Percentiles rank a stretch among this genome's conserved stretches.
These are phyloP conservation scores for Diplotaxis tenuifolia DNA, from an alignment of 345 rosid genomes.

Conservation along the genomic window DNA sequence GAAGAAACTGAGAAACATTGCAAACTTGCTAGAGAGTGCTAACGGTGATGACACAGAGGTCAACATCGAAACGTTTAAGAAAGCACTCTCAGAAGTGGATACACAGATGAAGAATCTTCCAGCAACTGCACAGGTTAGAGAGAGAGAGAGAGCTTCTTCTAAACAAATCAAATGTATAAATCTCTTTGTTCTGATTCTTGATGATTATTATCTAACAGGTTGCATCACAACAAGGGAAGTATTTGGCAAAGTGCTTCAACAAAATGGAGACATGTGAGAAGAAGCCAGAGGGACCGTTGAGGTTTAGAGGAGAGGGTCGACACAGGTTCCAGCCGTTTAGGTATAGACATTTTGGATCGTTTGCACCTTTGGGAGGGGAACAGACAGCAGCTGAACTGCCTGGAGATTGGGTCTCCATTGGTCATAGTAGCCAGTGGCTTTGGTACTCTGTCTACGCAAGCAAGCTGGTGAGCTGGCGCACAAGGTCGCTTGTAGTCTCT, in stretches of 20 bases:
- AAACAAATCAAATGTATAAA: neutral
- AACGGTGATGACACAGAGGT: constrained; percentile 44
- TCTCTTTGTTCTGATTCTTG: neutral
- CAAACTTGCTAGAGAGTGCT: constrained; percentile 44
- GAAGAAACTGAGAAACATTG: constrained; percentile 46
- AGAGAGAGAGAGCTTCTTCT: constrained; percentile 32
- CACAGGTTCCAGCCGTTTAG: constrained; percentile 78
- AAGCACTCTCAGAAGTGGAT: constrained; percentile 67
- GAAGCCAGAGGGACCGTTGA: constrained; percentile 74
- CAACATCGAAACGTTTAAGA: constrained; percentile 54
- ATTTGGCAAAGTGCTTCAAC: constrained; percentile 77
- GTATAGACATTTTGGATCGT: constrained; percentile 76
- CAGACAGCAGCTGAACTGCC: constrained; percentile 85
- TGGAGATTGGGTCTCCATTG: constrained; percentile 80
- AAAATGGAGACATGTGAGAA: constrained; percentile 59
- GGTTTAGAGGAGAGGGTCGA: constrained; percentile 68
- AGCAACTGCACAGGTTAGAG: constrained; percentile 73
- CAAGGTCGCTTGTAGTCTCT: constrained; percentile 60
- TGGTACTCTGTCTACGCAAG: constrained; percentile 92
- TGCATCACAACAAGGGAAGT: constrained; percentile 73
- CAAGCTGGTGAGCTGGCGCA: constrained; percentile 86
- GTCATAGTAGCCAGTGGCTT: constrained; percentile 71
- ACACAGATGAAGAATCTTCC: constrained; percentile 79
- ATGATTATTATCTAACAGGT: constrained; percentile 19
- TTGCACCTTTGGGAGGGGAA: constrained; percentile 88